These are phyloP conservation scores for Cordyceps tenuipes DNA, from an alignment of 2,329 filamentous ascomycete genomes.

Conservation along the genomic window DNA sequence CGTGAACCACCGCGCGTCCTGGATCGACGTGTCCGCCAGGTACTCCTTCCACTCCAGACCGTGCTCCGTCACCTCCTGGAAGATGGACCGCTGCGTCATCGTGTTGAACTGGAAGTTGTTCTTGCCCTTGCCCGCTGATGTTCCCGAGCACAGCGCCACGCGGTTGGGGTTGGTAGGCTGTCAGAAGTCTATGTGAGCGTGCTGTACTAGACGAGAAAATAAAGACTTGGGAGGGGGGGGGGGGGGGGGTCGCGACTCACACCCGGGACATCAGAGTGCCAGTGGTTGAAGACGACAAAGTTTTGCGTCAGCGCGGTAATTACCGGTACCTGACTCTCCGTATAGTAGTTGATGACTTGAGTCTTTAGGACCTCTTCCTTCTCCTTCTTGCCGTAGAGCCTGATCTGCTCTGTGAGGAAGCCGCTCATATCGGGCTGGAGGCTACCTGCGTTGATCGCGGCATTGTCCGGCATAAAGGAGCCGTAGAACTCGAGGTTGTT, in stretches of 20 bases:
- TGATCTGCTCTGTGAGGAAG: constrained; percentile 34
- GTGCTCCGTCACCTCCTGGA: constrained; percentile 32
- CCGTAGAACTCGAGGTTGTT: constrained; percentile 37
- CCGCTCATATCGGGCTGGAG: constrained; percentile 25
- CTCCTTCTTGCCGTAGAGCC: constrained; percentile 23
- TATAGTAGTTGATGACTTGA: constrained; percentile 37
- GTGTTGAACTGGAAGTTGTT: constrained; percentile 23
- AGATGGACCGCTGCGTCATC: constrained; percentile 27
- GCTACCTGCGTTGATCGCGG: constrained; percentile 24
- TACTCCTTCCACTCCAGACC: constrained; percentile 39
- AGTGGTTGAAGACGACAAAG: constrained; percentile 35
- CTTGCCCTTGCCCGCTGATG: constrained; percentile 21
- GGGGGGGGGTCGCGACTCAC: constrained; percentile 17
- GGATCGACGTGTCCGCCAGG: constrained; percentile 33
- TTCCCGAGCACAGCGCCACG: constrained; percentile 23
- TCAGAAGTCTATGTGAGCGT: not conserved
- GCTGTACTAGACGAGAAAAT: not conserved
- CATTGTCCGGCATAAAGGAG: constrained; percentile 30
- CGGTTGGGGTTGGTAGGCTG: constrained; percentile 37
- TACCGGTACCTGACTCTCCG: constrained; percentile 32
- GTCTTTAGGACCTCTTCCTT: constrained; percentile 24
- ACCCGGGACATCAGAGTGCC: constrained; percentile 34
- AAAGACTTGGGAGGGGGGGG: not conserved
- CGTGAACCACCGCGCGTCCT: constrained; percentile 35
- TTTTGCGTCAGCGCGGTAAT: constrained; percentile 31